Base-by-base conservation (phyloP, 1,284 basidiomycete species). In the Sanghuangporus weigelae region DNA sequence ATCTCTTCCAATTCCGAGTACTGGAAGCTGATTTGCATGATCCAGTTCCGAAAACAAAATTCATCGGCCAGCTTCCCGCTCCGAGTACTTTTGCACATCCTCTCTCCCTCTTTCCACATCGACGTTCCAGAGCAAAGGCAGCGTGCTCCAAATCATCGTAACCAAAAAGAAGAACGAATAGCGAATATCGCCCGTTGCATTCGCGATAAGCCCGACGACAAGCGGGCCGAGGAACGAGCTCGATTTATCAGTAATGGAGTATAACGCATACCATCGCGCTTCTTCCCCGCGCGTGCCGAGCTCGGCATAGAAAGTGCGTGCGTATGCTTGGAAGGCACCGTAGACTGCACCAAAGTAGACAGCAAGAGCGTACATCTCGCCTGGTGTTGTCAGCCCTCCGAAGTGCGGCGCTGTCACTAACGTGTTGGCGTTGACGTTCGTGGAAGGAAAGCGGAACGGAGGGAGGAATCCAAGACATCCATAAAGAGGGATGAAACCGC, bases 241-340 rank as follows among this genome's bases (percentile, higher is more conserved):
- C 12, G 91, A 93, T 86, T 93, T 94, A 77, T 93, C 92, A 0
- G 93, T 96, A 68, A 96, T n/a, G n/a, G n/a, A n/a, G n/a, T n/a
- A n/a, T n/a, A n/a, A n/a, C n/a, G n/a, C n/a, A n/a, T n/a, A n/a
- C 89, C 90, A 94, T 63, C 90, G 75, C 1, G 91, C 91, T 73
- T 90, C 90, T 72, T 93, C 89, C 0, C 89, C 86, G 0, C 82
- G 83, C 0, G 92, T 93, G 7, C 94, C 80, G 62, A 95, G 74
- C 68, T 89, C 89, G 2, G 90, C 84, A 70, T 90, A 95, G 56
- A 88, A 84, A 1, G 91, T 89, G 8, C 93, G 76, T 2, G 92
- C 88, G 66, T 91, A 94, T 16, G 87, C 83, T 71, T 93, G 90
- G 73, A 93, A 92, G 0, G 90, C 86, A 10, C 89, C 90, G 67